A percentile compares a stretch with the other conserved stretches of the same genome.
Conservation (phyloP, 331 rosid genomes). For the Erythrophleum ivorense region DNA sequence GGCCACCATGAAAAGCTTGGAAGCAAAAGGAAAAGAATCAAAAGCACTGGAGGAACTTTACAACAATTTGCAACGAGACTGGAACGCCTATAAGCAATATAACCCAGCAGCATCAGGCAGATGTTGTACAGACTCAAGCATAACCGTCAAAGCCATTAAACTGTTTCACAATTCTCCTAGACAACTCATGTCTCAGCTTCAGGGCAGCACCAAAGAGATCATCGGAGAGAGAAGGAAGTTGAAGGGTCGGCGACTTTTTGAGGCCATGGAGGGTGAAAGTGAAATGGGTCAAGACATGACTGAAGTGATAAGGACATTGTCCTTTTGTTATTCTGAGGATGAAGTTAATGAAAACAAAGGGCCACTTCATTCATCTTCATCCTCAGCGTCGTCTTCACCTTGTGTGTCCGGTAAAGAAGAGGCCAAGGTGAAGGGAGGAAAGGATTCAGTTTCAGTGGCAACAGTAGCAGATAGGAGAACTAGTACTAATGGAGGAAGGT, state of each 20-base stretch:
- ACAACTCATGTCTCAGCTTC: constrained; percentile 59
- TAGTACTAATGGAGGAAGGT: constrained; percentile 14
- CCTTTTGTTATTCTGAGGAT: constrained; percentile 27
- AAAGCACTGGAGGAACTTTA: constrained; percentile 44
- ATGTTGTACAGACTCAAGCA: constrained; percentile 1
- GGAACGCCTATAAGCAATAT: constrained; percentile 56
- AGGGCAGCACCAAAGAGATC: constrained; percentile 44
- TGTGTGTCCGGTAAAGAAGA: constrained; percentile 9
- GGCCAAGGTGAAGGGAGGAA: background rate
- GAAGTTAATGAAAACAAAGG: constrained; percentile 32
- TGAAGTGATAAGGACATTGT: constrained; percentile 49
- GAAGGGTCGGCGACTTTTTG: constrained; percentile 55
- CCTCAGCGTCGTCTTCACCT: constrained; percentile 21
- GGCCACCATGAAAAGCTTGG: constrained; percentile 47
- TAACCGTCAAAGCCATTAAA: constrained; percentile 18
- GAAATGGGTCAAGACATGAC: constrained; percentile 20
- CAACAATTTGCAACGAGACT: constrained; percentile 52
- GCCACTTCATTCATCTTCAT: background rate
- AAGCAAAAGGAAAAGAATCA: constrained; percentile 32
- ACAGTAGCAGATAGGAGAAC: background rate
- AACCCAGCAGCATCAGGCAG: constrained; percentile 32
- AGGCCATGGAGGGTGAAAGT: background rate
- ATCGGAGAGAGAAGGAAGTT: constrained; percentile 42
- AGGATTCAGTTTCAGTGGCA: background rate
- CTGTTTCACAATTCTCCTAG: constrained; percentile 50